Evolutionary conservation across 2,329 filamentous ascomycete genomes (phyloP).

Genomic region (Monilinia fructicola): DNA sequence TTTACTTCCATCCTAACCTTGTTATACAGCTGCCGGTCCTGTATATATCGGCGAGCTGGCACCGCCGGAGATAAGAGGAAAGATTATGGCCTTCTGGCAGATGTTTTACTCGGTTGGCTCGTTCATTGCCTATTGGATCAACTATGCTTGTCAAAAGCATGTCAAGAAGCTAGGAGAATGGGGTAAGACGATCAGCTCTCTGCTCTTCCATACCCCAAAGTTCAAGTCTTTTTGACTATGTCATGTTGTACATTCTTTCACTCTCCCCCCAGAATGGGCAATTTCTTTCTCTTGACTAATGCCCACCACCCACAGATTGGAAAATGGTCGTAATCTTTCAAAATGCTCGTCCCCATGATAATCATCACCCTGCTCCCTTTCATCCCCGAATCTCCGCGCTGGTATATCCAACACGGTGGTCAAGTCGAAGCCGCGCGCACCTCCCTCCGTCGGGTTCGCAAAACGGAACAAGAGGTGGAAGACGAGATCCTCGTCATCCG

Average conservation of each 20-base stretch:
- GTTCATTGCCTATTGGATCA: constrained; percentile 37
- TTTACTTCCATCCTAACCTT: background rate
- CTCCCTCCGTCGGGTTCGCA: constrained; percentile 60
- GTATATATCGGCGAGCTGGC: constrained; percentile 71
- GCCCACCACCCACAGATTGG: constrained; percentile 51
- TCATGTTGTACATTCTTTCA: background rate
- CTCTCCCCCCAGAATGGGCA: background rate
- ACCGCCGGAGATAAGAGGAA: constrained; percentile 62
- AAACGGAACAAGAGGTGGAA: constrained; percentile 53
- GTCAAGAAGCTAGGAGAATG: constrained; percentile 54
- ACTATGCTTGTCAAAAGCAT: constrained; percentile 32
- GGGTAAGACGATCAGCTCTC: constrained; percentile 41
- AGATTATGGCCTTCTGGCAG: constrained; percentile 70
- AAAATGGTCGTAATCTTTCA: constrained; percentile 72
- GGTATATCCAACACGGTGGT: constrained; percentile 60
- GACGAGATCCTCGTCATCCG: constrained; percentile 64
- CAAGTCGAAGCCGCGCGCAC: constrained; percentile 52
- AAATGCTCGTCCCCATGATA: constrained; percentile 63
- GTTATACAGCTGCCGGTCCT: constrained; percentile 57
- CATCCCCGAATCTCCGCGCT: constrained; percentile 67
- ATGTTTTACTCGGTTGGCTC: constrained; percentile 62
- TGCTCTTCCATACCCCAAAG: background rate
- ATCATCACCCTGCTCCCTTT: constrained; percentile 63
- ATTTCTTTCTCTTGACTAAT: background rate
- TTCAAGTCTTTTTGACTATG: background rate